These are phyloP conservation scores for Calonectria honghensis DNA, from an alignment of 2,329 filamentous ascomycete species.

Conservation along the genomic window DNA sequence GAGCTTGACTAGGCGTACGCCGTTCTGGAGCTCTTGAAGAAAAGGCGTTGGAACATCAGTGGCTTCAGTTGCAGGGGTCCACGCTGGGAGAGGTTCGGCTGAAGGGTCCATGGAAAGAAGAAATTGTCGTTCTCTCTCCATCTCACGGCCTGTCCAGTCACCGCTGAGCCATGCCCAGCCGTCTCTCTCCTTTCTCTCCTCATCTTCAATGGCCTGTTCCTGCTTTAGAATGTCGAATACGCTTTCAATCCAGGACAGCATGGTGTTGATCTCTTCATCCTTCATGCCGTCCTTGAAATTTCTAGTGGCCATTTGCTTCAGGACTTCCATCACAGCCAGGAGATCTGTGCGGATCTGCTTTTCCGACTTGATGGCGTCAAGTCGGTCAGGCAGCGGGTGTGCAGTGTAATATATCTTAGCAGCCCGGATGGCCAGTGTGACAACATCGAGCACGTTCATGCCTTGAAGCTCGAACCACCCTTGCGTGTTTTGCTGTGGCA, in stretches of 20 bases:
- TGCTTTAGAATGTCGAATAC: constrained; percentile 85
- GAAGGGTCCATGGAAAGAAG: constrained; percentile 82
- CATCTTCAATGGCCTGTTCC: constrained; percentile 85
- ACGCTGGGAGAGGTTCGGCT: constrained; percentile 78
- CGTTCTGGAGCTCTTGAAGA: constrained; percentile 83
- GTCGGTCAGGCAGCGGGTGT: constrained; percentile 88
- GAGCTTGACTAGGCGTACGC: constrained; percentile 86
- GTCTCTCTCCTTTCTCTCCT: constrained; percentile 81
- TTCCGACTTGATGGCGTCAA: constrained; percentile 92
- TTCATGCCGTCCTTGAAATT: constrained; percentile 90
- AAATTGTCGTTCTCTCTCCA: constrained; percentile 88
- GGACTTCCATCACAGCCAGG: constrained; percentile 88
- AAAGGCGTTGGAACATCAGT: constrained; percentile 81
- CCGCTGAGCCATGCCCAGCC: constrained; percentile 87
- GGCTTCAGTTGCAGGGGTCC: constrained; percentile 70
- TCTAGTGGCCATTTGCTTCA: constrained; percentile 92
- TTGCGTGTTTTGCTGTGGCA: constrained; percentile 70
- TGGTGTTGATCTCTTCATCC: constrained; percentile 84
- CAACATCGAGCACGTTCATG: constrained; percentile 92
- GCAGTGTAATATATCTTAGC: constrained; percentile 98
- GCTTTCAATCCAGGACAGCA: constrained; percentile 86
- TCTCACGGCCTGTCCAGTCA: constrained; percentile 85
- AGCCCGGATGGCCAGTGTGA: constrained; percentile 95
- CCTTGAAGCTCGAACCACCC: constrained; percentile 93
- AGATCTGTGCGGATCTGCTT: constrained; percentile 89